Base-by-base conservation (phyloP, 345 rosid genomes). In the Abelmoschus esculentus region DNA sequence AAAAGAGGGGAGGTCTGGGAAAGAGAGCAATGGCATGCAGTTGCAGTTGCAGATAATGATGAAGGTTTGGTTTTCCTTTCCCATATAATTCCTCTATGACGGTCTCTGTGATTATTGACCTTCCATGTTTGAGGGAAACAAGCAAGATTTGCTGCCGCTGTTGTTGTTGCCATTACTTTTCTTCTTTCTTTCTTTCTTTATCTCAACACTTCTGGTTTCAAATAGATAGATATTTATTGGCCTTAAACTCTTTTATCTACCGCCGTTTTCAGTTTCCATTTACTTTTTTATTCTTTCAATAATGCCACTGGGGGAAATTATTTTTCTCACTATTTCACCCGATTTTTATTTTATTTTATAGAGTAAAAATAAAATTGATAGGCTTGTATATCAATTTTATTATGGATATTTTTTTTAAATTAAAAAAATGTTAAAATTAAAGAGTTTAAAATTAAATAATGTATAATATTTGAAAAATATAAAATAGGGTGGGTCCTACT, bases 1-100 rank as follows among this genome's bases (percentile, higher is more conserved):
- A 79, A 75, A 29, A 84, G 82, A 74, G 78, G 72, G 52, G 86
- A 79, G 29, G 34, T 49, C 7, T 77, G 74, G 38, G 77, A 70
- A 61, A 79, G 67, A 19, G 71, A 56, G 34, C 32, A 26, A 56
- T 22, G 40, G 73, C 44, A 47, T 31, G 81, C 38, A 52, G 73
- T 76, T 40, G 75, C 70, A 75, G 69, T 72, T 28, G 60, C 22
- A 49, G 54, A 15, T 49, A 54, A 29, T 11, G 77, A 34, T 38
- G 60, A 54, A 3, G 10, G 60, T 13, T 17, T 12, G 67, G 69
- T 7, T 15, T 8, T 31, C 12, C 2, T 40, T 29, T 17, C 49
- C 46, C 50, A 10, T 18, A 15, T 3, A 7, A 32, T 26, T 13
- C 47, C 36, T 28, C 22, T 67, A 1, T 5, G 66, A 17, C 4